phyloP scores from a whole-genome alignment of 1,284 basidiomycete species.

The Fomes fomentarius region DNA sequence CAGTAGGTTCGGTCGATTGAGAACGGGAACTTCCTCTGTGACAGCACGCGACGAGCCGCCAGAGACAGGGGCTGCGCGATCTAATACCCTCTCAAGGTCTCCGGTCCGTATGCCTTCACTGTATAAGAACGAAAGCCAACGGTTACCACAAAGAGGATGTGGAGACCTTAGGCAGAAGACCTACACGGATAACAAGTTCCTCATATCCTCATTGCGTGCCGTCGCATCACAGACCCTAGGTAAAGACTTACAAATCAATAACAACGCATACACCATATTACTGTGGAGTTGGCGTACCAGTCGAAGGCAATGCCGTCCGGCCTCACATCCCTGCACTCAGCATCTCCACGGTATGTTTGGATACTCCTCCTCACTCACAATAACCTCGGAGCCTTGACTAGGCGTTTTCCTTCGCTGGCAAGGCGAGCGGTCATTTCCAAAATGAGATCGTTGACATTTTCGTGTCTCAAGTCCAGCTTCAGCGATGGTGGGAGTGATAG shows the following conservation, averaged over 20 bases:
- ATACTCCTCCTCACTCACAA: slow-evolving; percentile 19
- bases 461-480: not conserved
- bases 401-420: slow-evolving; percentile 22
- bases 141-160: too few relatives aligned
- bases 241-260: not conserved
- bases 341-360: not conserved
- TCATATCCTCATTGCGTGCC: slow-evolving; percentile 18
- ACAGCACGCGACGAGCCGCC: not conserved
- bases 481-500: slow-evolving; percentile 7
- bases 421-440: slow-evolving; percentile 18
- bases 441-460: slow-evolving; percentile 23
- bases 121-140: not conserved
- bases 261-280: too few relatives aligned
- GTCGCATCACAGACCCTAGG: slow-evolving; percentile 23
- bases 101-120: slow-evolving; percentile 17
- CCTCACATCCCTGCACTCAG: slow-evolving; percentile 7
- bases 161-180: not conserved
- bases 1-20: not conserved
- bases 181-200: slow-evolving; percentile 21
- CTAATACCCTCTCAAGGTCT: slow-evolving; percentile 16
- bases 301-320: slow-evolving; percentile 26
- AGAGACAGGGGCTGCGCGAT: slow-evolving; percentile 4
- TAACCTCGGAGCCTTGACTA: slow-evolving; percentile 23
- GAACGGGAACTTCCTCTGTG: not conserved
- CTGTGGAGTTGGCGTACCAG: slow-evolving; percentile 22